Evolutionary conservation across 2,329 filamentous ascomycete species (phyloP).

Genomic region (Colletotrichum brevisporum): DNA sequence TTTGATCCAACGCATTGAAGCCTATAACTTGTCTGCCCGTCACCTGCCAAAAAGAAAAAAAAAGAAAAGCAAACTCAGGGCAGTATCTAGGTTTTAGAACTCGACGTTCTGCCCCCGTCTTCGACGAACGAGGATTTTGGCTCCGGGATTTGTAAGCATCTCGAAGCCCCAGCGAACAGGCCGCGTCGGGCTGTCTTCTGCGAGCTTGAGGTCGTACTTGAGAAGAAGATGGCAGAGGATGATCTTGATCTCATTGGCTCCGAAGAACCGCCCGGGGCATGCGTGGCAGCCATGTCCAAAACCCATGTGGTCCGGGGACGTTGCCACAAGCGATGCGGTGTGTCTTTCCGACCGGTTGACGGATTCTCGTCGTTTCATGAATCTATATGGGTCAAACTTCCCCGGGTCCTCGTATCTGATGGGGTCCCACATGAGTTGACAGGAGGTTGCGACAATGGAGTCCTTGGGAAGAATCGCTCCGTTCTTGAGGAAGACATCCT

Average conservation of each 20-base stretch:
- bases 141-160: too few species aligned
- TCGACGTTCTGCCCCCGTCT: too few species aligned
- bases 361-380: neutral
- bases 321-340: neutral
- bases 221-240: conserved; percentile 47
- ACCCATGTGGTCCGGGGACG: neutral
- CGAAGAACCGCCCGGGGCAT: conserved; percentile 55
- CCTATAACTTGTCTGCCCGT: too few species aligned
- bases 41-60: too few species aligned
- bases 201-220: conserved; percentile 42
- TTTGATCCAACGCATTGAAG: too few species aligned
- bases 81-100: too few species aligned
- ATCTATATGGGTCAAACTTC: neutral
- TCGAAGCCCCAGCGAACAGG: too few species aligned
- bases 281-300: conserved; percentile 49
- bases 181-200: too few species aligned
- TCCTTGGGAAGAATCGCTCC: neutral
- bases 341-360: neutral
- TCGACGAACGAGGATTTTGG: too few species aligned
- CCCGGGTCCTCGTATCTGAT: neutral
- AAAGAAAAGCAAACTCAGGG: too few species aligned
- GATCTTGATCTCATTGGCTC: conserved; percentile 52
- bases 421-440: neutral
- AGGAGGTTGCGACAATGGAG: neutral
- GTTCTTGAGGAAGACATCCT: neutral